Conservation (phyloP, 2,329 filamentous ascomycete species). For the Diplodia mutila region DNA sequence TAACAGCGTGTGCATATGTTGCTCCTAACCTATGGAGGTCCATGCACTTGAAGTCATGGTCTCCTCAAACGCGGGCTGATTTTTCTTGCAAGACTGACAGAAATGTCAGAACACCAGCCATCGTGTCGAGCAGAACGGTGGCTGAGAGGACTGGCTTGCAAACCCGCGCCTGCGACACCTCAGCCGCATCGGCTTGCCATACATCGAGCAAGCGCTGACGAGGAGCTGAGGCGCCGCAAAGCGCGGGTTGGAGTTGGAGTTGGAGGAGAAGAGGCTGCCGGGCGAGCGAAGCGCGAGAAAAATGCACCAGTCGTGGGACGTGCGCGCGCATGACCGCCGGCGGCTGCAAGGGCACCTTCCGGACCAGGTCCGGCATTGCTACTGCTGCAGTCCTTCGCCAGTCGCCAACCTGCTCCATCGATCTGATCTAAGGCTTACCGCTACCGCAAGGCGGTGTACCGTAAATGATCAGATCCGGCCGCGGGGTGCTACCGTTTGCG, state of each 20-base stretch:
- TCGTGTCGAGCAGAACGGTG: constrained; percentile 22
- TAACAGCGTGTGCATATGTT: constrained; percentile 1
- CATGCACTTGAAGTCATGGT: constrained; percentile 35
- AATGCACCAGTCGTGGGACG: constrained; percentile 7
- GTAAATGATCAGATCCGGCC: constrained; percentile 24
- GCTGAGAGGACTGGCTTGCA: constrained; percentile 44
- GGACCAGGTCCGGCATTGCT: not conserved
- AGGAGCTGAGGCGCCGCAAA: not conserved
- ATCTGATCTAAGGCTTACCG: constrained; percentile 23
- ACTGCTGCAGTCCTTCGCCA: not conserved
- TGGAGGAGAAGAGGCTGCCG: constrained; percentile 4
- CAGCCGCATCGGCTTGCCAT: not conserved
- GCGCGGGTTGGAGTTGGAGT: not conserved
- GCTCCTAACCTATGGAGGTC: constrained; percentile 35
- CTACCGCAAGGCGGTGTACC: constrained; percentile 13
- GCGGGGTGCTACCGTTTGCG: constrained; percentile 15
- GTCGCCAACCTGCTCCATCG: constrained; percentile 4
- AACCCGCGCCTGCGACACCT: not conserved
- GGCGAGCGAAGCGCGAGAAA: constrained; percentile 13
- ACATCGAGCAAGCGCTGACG: not conserved
- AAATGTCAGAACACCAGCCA: constrained; percentile 22
- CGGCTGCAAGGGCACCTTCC: constrained; percentile 18
- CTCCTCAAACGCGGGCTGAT: constrained; percentile 39
- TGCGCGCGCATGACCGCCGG: constrained; percentile 11
- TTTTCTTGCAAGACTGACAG: constrained; percentile 34